Evolutionary conservation across 2,329 filamentous ascomycete genomes (phyloP), one percentile per base, ranked within the genome.

Genomic region (Thermothelomyces thermophilus): DNA sequence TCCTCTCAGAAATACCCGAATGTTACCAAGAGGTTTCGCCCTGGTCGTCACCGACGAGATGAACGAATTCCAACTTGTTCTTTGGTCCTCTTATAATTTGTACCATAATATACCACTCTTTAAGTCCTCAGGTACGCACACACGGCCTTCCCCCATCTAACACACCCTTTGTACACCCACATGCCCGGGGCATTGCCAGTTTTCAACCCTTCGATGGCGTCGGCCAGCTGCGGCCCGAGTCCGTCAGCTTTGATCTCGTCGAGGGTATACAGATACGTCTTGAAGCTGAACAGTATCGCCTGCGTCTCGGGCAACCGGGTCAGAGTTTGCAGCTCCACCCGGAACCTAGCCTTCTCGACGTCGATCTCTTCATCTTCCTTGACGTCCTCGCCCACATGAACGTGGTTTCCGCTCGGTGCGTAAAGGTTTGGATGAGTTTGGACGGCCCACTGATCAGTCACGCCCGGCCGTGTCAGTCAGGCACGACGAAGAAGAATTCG

Each of bases 281-380:
- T 79, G 66, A 80, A 77, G 9, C 74, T 75, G 60, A 80, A 80
- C 11, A 79, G 58, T 2, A 79, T 61, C 0, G 72, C 71, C 2
- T 61, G 59, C 0, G 71, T 74, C 49, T 66, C 58, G 0, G 75
- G 75, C 7, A 80, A 65, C 1, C 76, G 68, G 1, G 68, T 74
- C 26, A 79, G 55, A 0, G 74, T 75, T 58, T 80, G 76, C 13
- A 77, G 64, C 60, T 81, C 76, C 26, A 73, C 69, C 22, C 74
- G 67, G 5, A 74, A 62, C 64, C 6, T 67, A 61, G 68, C 71
- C 40, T 40, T 61, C 4, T 68, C 62, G 0, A 72, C 63, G 22
- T 73, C 66, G 2, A 74, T 62, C 0, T 66, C 60, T 22, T 68
- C 62, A 9, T 69, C 63, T 13, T 66, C 64, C 2, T 65, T 50